Percentiles rank a stretch among this genome's conserved stretches.
Evolutionary conservation across 2,329 filamentous ascomycete species (phyloP).

Genomic region (Macrophomina phaseolina): DNA sequence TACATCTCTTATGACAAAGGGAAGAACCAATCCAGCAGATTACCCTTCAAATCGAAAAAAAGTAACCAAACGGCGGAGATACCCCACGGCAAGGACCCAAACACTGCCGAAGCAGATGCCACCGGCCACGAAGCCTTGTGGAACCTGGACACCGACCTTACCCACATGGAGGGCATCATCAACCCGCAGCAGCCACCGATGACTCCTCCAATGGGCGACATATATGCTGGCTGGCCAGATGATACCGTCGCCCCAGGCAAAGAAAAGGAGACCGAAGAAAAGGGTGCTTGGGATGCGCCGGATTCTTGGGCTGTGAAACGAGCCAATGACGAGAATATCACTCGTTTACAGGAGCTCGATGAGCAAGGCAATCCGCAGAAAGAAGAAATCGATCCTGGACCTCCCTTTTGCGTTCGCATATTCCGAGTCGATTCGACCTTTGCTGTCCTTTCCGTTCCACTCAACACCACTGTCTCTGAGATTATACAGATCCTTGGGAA

Average conservation of each 20-base stretch:
- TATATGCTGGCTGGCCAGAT: conserved; percentile 55
- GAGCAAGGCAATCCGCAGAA: conserved; percentile 70
- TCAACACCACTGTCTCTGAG: conserved; percentile 85
- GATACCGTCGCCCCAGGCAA: conserved; percentile 37
- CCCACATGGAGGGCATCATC: conserved; percentile 90
- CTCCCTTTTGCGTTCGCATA: conserved; percentile 89
- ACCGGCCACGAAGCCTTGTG: conserved; percentile 67
- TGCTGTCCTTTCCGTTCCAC: conserved; percentile 81
- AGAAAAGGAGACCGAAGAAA: conserved; percentile 38
- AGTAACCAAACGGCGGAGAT: conserved; percentile 33
- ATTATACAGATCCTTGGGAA: conserved; percentile 89
- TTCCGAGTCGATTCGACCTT: conserved; percentile 95
- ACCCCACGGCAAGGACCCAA: conserved; percentile 50
- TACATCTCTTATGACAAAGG: conserved; percentile 24
- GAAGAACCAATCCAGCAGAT: conserved; percentile 33
- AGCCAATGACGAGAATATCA: conserved; percentile 67
- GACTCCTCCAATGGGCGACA: conserved; percentile 65
- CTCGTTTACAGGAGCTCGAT: conserved; percentile 66
- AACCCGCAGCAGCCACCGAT: conserved; percentile 67
- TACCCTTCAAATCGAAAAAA: conserved; percentile 38
- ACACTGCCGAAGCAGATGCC: conserved; percentile 46
- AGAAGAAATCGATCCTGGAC: conserved; percentile 72
- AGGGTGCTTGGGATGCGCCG: conserved; percentile 84
- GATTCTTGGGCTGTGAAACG: conserved; percentile 95
- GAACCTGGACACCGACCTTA: conserved; percentile 84